phyloP scores from a whole-genome alignment of 345 rosid genomes.

The Melastoma malabathricum region DNA sequence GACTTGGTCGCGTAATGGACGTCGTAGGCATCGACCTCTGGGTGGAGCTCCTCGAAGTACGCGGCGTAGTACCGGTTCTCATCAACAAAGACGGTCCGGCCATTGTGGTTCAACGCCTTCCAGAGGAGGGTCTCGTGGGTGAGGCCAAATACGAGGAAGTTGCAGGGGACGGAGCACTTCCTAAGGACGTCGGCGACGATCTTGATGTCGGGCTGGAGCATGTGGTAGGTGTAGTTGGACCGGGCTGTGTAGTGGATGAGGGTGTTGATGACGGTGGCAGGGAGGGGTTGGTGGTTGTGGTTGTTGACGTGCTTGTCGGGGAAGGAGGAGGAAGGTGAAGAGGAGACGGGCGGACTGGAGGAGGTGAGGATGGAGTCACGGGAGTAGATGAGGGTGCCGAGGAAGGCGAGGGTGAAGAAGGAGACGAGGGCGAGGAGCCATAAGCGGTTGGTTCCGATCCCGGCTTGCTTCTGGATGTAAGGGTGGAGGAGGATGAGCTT shows the following conservation, averaged over 20 bases:
- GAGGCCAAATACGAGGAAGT: slow-evolving; percentile 76
- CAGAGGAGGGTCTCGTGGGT: slow-evolving; percentile 92
- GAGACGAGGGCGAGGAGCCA: slow-evolving; percentile 82
- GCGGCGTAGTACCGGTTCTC: slow-evolving; percentile 94
- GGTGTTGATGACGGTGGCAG: slow-evolving; percentile 56
- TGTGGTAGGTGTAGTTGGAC: slow-evolving; percentile 71
- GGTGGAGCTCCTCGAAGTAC: slow-evolving; percentile 73
- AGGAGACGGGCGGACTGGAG: neutral
- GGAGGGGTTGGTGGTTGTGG: slow-evolving; percentile 25
- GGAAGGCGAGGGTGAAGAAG: slow-evolving; percentile 67
- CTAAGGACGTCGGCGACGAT: slow-evolving; percentile 72
- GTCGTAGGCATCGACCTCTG: slow-evolving; percentile 80
- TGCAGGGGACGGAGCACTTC: slow-evolving; percentile 71
- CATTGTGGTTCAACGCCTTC: slow-evolving; percentile 81
- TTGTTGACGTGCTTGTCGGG: slow-evolving; percentile 12
- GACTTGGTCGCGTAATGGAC: slow-evolving; percentile 85
- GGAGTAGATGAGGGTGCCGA: slow-evolving; percentile 66
- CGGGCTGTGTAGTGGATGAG: slow-evolving; percentile 72
- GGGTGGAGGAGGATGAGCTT: slow-evolving; percentile 91
- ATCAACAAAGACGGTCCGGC: slow-evolving; percentile 76
- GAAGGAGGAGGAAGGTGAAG: slow-evolving; percentile 13
- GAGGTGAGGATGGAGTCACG: slow-evolving; percentile 32
- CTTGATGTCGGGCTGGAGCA: slow-evolving; percentile 66
- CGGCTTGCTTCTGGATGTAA: slow-evolving; percentile 70
- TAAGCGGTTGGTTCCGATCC: slow-evolving; percentile 32